These are phyloP conservation scores for Byssothecium circinans DNA, from an alignment of 2,329 filamentous ascomycete species.

Conservation along the genomic window DNA sequence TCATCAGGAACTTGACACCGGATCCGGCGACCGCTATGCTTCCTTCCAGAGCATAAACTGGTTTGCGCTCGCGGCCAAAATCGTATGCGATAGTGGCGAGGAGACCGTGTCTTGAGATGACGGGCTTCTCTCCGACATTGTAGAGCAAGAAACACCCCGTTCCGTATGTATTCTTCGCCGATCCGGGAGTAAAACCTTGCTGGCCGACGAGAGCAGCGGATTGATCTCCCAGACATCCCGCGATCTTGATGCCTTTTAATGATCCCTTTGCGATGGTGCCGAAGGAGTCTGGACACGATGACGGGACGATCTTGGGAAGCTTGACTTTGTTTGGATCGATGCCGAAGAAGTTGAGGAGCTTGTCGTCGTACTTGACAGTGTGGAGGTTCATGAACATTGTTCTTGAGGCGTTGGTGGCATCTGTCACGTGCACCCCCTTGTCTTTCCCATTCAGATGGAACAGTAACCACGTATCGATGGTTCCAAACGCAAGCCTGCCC, in stretches of 20 bases:
- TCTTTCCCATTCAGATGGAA: conserved; percentile 76
- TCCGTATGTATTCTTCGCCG: conserved; percentile 89
- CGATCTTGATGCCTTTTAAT: conserved; percentile 71
- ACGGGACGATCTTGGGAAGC: conserved; percentile 81
- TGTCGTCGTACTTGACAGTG: conserved; percentile 77
- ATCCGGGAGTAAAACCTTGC: conserved; percentile 77
- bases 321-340: conserved; percentile 71
- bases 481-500: conserved; percentile 77
- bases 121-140: conserved; percentile 82
- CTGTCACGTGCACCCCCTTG: conserved; percentile 74
- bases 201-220: conserved; percentile 85
- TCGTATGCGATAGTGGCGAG: conserved; percentile 87
- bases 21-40: conserved; percentile 81
- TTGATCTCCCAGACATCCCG: conserved; percentile 86
- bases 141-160: conserved; percentile 89
- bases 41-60: conserved; percentile 79
- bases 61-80: conserved; percentile 67
- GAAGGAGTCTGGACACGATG: conserved; percentile 72
- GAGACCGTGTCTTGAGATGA: conserved; percentile 80
- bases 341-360: conserved; percentile 75
- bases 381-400: conserved; percentile 95
- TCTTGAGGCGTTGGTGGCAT: conserved; percentile 83
- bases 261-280: conserved; percentile 67
- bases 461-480: conserved; percentile 85
- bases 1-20: conserved; percentile 70